Conservation (phyloP, 768 basidiomycete genomes). For the Podaxis sp. region DNA sequence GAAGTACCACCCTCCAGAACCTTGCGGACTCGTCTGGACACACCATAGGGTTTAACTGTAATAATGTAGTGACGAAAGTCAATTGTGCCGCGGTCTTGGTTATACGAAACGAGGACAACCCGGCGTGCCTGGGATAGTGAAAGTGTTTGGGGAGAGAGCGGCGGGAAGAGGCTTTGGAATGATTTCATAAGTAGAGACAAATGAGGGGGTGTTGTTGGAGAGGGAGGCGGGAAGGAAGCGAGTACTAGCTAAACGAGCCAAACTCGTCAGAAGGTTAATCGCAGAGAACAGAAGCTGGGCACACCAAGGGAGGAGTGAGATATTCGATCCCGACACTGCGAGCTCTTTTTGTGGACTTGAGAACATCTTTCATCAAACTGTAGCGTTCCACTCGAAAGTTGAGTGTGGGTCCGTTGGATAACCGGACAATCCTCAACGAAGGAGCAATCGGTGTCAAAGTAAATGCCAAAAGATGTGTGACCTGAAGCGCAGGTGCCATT, state of each 20-base stretch:
- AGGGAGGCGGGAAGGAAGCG: conserved; percentile 79
- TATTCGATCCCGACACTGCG: conserved; percentile 86
- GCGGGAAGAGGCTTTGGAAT: conserved; percentile 95
- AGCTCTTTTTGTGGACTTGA: conserved; percentile 63
- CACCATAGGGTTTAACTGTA: conserved; percentile 91
- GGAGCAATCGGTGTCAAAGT: conserved; percentile 85
- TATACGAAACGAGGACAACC: conserved; percentile 92
- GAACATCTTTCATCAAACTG: conserved; percentile 83
- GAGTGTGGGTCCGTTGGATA: conserved; percentile 90
- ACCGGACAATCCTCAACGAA: conserved; percentile 80
- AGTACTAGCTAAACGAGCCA: conserved; percentile 73
- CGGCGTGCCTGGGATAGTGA: conserved; percentile 88
- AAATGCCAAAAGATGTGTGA: conserved; percentile 92
- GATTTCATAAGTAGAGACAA: conserved; percentile 91
- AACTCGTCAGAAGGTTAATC: not conserved
- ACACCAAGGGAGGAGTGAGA: conserved; percentile 86
- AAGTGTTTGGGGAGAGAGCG: conserved; percentile 80
- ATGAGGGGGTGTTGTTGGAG: conserved; percentile 76
- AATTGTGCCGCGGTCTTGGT: conserved; percentile 79
- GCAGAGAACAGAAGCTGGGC: conserved; percentile 25
- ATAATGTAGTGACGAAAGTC: conserved; percentile 96
- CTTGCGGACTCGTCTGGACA: conserved; percentile 87
- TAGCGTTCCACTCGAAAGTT: conserved; percentile 93
- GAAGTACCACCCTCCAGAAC: conserved; percentile 66
- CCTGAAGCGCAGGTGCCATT: conserved; percentile 86